phyloP scores from a whole-genome alignment of 1,284 basidiomycete species.

The Mycena citricolor region DNA sequence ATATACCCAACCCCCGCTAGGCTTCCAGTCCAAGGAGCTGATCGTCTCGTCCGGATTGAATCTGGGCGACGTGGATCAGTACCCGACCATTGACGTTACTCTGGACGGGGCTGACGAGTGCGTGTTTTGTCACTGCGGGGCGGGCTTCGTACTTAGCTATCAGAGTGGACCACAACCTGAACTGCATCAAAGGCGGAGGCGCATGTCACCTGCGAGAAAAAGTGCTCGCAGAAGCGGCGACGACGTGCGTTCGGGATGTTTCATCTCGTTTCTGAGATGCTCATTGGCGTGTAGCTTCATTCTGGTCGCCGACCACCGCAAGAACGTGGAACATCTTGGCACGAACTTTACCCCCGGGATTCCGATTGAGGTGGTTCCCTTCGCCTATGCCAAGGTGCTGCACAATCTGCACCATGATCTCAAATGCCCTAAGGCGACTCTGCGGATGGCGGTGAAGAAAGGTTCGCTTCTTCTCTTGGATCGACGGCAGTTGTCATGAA shows the following conservation, averaged over 20 bases:
- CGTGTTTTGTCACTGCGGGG: slow-evolving; percentile 32
- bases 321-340: slow-evolving; percentile 84
- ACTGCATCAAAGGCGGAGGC: slow-evolving; percentile 97
- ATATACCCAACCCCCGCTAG: slow-evolving; percentile 36
- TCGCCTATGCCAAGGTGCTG: slow-evolving; percentile 89
- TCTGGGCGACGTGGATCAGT: slow-evolving; percentile 92
- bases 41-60: slow-evolving; percentile 81
- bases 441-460: slow-evolving; percentile 85
- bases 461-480: slow-evolving; percentile 29
- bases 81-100: slow-evolving; percentile 89
- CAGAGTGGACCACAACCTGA: slow-evolving; percentile 85
- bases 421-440: slow-evolving; percentile 61
- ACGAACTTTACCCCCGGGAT: slow-evolving; percentile 86
- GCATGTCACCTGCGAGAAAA: slow-evolving; percentile 98
- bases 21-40: slow-evolving; percentile 95
- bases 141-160: slow-evolving; percentile 5
- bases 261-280: slow-evolving; percentile 6
- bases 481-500: background rate
- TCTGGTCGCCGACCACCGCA: slow-evolving; percentile 95
- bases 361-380: slow-evolving; percentile 95
- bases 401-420: slow-evolving; percentile 65
- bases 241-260: slow-evolving; percentile 59
- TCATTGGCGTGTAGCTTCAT: slow-evolving; percentile 62
- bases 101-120: slow-evolving; percentile 98
- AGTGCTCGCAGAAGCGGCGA: slow-evolving; percentile 95